These are phyloP conservation scores for Heritiera littoralis DNA, from an alignment of 345 rosid species.

Conservation along the genomic window DNA sequence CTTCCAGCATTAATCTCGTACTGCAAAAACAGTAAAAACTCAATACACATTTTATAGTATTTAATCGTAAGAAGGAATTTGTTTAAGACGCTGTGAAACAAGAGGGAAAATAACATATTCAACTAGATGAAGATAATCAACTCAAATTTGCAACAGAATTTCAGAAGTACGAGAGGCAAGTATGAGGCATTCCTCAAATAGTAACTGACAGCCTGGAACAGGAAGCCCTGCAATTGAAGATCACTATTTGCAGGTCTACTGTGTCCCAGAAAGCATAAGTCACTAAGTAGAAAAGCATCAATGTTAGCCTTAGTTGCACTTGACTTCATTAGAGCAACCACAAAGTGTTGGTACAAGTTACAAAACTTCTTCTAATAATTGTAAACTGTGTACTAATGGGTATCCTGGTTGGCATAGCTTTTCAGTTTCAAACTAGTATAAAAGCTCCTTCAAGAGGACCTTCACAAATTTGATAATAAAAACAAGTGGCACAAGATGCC, in stretches of 20 bases:
- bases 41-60: neutral
- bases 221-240: neutral
- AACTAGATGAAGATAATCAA: neutral
- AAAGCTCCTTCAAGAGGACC: neutral
- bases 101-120: neutral
- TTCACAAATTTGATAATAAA: neutral
- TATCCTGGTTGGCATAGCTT: neutral
- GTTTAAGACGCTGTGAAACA: neutral
- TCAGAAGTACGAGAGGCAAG: neutral
- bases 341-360: neutral
- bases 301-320: neutral
- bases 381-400: neutral
- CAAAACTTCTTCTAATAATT: neutral
- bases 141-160: neutral
- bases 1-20: neutral
- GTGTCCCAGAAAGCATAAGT: neutral
- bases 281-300: neutral
- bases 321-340: neutral
- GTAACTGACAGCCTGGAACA: neutral
- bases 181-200: neutral
- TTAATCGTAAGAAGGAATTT: neutral
- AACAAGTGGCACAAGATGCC: neutral
- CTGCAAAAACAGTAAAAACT: neutral
- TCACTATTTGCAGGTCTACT: neutral
- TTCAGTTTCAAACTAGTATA: neutral